phyloP scores from a whole-genome alignment of 2,329 filamentous ascomycete species.

The Pyrenochaeta sp. region DNA sequence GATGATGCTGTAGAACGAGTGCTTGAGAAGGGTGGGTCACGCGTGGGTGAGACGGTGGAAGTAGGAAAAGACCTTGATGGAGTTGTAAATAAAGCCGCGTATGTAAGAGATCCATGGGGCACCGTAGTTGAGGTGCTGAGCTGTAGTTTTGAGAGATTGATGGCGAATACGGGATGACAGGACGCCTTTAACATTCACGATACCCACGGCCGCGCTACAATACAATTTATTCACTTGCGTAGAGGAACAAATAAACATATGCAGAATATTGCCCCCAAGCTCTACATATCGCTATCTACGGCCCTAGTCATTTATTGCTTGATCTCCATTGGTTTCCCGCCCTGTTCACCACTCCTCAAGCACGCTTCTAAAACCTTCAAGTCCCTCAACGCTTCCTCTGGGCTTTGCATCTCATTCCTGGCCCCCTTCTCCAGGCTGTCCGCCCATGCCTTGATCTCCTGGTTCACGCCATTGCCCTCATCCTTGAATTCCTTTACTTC shows the following conservation, averaged over 20 bases:
- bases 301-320: slow-evolving; percentile 7
- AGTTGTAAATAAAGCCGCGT: slow-evolving; percentile 24
- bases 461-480: slow-evolving; percentile 63
- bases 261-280: neutral
- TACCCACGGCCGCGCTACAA: neutral
- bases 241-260: neutral
- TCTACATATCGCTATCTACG: neutral
- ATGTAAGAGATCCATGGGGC: slow-evolving; percentile 40
- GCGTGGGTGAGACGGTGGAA: slow-evolving; percentile 37
- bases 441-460: slow-evolving; percentile 70
- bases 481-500: slow-evolving; percentile 57
- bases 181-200: neutral
- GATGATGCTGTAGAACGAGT: slow-evolving; percentile 37
- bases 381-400: slow-evolving; percentile 68
- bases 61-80: slow-evolving; percentile 14
- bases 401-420: slow-evolving; percentile 61
- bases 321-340: slow-evolving; percentile 42
- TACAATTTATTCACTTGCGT: neutral
- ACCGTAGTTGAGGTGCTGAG: slow-evolving; percentile 39
- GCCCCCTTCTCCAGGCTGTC: slow-evolving; percentile 60
- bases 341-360: slow-evolving; percentile 52
- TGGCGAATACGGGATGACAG: neutral
- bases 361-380: slow-evolving; percentile 62
- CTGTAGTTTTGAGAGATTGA: slow-evolving; percentile 31
- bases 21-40: slow-evolving; percentile 36